Evolutionary conservation across 2,329 filamentous ascomycete genomes (phyloP), one percentile per base, ranked within the genome.

Genomic region (Ceratocystis lukuohia): DNA sequence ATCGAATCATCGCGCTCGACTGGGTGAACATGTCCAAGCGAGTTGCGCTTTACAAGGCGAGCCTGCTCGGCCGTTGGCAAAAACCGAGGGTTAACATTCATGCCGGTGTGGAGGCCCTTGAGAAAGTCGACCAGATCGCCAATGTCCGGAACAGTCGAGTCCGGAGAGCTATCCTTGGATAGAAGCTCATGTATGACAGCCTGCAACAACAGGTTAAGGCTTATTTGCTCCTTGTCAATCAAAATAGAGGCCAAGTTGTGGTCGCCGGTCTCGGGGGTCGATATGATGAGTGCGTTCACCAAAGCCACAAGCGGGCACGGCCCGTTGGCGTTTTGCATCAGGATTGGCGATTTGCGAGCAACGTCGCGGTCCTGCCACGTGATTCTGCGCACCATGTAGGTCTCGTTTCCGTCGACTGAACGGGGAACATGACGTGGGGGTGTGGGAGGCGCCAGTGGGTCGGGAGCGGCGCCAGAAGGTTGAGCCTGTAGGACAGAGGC

Each of bases 1-100:
- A 83, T 79, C 25, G 75, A 69, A 6, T 77, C 76, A 37, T 76
- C 77, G n/a, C 80, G 76, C 62, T 82, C 78, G 0, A 77, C 75
- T 0, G 80, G 79, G 69, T 82, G 77, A 1, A 82, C 71, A 69
- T 84, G 79, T 1, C 79, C 80, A 44, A 84, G 76, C 0, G 80
- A 81, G 2, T 77, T 83, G 63, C 76, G 79, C 72, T 79, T 80
- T 59, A 80, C 79, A 1, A 79, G 78, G 65, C 71, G 75, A 37
- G 77, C 72, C 22, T 79, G 74, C 15, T 81, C 78, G 6, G 76
- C 73, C 0, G 78, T 80, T 1, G 89, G 82, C 6, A 95, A 81
- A 69, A 96, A 94, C 22, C 88, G 85, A 1, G 94, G 94, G 70
- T 99, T 99, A 67, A 97, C 93, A 72, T 97, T 99, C 89, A 99